phyloP scores from a whole-genome alignment of 2,329 filamentous ascomycete species.

The Alternaria sp. region DNA sequence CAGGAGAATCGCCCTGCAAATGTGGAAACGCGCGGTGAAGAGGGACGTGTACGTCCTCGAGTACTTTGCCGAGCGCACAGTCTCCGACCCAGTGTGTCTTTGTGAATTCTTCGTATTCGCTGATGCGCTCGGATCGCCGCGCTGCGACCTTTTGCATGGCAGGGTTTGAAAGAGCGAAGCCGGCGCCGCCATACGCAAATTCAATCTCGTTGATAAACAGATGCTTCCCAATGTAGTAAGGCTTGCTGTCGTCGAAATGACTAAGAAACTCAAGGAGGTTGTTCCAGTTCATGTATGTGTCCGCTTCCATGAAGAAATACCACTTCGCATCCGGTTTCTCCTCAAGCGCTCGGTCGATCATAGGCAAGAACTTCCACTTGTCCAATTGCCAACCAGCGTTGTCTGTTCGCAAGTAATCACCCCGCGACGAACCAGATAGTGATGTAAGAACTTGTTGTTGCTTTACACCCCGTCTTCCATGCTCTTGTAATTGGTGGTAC shows the following conservation, averaged over 20 bases:
- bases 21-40: slow-evolving; percentile 55
- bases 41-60: slow-evolving; percentile 48
- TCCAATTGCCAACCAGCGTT: slow-evolving; percentile 62
- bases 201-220: slow-evolving; percentile 55
- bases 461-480: slow-evolving; percentile 56
- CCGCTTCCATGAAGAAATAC: slow-evolving; percentile 52
- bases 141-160: slow-evolving; percentile 51
- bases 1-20: slow-evolving; percentile 57
- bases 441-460: slow-evolving; percentile 41
- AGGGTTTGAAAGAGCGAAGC: slow-evolving; percentile 55
- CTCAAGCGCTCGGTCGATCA: slow-evolving; percentile 60
- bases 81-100: slow-evolving; percentile 52
- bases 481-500: slow-evolving; percentile 59
- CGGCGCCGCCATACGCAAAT: slow-evolving; percentile 58
- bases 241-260: slow-evolving; percentile 51
- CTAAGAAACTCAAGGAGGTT: slow-evolving; percentile 54
- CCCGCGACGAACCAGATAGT: slow-evolving; percentile 46
- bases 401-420: slow-evolving; percentile 48
- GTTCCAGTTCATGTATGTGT: slow-evolving; percentile 50
- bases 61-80: slow-evolving; percentile 49
- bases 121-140: slow-evolving; percentile 41
- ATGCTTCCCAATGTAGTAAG: slow-evolving; percentile 56
- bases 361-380: slow-evolving; percentile 67
- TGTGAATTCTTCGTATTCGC: slow-evolving; percentile 50
- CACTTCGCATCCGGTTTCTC: slow-evolving; percentile 49